Base-by-base conservation (phyloP, 2,329 filamentous ascomycete species). In the Thelonectria rubi region DNA sequence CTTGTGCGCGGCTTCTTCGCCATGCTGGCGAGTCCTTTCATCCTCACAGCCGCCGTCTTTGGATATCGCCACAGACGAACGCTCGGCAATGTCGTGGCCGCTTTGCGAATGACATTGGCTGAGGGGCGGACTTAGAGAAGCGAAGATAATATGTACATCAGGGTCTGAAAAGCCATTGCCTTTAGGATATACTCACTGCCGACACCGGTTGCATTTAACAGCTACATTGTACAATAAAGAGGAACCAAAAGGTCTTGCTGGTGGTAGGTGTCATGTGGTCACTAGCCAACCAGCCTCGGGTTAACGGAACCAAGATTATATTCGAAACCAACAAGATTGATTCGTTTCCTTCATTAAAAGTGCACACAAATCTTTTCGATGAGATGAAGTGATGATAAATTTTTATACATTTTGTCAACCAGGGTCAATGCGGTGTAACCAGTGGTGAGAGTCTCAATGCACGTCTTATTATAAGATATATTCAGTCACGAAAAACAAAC, bases 1-100 rank as follows among this genome's bases (percentile, higher is more conserved):
- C 77, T 93, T 32, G 77, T 85, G 47, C 74, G 77, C 11, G 75
- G 76, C 5, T 76, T 86, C 43, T 66, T 80, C 10, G 75, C 70
- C 2, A 55, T 82, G 14, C 37, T 76, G 11, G 64, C 71, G 12
- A 77, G 75, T 39, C 75, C 76, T 5, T 57, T 77, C 37, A 64
- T 73, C 5, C 37, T 73, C 21, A 68, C 70, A 0, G 68, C 69
- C 0, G 63, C 69, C 1, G 51, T 73, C 2, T 50, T 74, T 46
- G 62, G 62, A 15, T 77, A 73, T 62, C 73, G 61, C 40, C 70
- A 73, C 39, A 70, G 69, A 11, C 68, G 65, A 32, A 62, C 63
- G 32, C 57, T 76, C 15, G 34, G 62, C 2, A 64, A 66, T 18
- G 55, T 66, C 26, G n/a, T 70, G 30, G 62, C 60, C 11, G 66